phyloP scores from a whole-genome alignment of 371 early-diverging fungal genomes.

The Mortierella sp. region DNA sequence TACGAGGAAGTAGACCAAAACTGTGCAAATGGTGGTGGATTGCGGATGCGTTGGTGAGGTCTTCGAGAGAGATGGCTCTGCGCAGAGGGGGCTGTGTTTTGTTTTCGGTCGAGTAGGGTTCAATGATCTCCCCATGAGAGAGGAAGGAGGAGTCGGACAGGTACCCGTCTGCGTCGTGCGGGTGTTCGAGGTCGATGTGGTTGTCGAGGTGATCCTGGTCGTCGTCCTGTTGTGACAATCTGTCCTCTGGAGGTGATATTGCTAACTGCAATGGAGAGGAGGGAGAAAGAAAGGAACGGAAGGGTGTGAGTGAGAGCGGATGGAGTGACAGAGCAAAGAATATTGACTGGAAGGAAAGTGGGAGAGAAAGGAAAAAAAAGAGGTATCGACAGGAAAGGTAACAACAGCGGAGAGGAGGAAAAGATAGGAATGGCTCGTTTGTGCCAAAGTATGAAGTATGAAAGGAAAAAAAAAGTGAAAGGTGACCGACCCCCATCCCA shows the following conservation, averaged over 20 bases:
- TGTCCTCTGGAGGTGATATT: constrained; percentile 25
- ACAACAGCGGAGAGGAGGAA: not conserved
- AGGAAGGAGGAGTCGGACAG: constrained; percentile 34
- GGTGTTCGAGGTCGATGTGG: constrained; percentile 7
- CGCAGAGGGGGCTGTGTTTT: constrained; percentile 29
- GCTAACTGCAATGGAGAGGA: constrained; percentile 21
- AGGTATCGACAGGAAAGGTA: not conserved
- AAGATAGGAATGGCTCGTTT: not conserved
- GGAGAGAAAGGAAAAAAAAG: not conserved
- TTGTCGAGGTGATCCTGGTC: constrained; percentile 16
- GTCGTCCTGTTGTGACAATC: constrained; percentile 9
- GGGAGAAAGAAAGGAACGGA: not conserved
- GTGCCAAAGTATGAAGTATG: not conserved
- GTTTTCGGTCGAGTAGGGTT: constrained; percentile 13
- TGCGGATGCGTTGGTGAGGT: constrained; percentile 18
- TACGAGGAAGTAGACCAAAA: not conserved
- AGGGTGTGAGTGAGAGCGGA: not conserved
- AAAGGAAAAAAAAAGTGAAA: not conserved
- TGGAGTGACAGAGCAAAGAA: not conserved
- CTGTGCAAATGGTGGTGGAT: constrained; percentile 33
- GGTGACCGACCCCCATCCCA: not conserved
- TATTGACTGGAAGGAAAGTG: not conserved
- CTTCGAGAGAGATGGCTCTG: constrained; percentile 49
- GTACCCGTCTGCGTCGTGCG: constrained; percentile 41
- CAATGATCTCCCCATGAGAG: constrained; percentile 38